Conservation (phyloP, 805 yeast genomes). For the Candida ovalis region DNA sequence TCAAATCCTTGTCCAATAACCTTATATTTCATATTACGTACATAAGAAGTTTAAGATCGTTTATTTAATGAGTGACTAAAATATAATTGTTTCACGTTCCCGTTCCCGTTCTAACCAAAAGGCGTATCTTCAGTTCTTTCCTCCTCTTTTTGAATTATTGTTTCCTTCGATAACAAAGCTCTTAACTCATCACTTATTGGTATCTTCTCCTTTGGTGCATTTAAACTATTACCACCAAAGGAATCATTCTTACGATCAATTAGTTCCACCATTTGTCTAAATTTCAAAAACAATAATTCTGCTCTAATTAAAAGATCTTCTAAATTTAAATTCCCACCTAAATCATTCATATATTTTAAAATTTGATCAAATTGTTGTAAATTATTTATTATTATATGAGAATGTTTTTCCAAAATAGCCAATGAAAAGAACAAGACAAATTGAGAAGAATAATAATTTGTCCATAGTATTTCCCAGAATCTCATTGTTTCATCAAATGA, state of each 20-base stretch:
- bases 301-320: slow-evolving; percentile 78
- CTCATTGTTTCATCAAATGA: slow-evolving; percentile 69
- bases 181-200: slow-evolving; percentile 53
- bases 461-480: slow-evolving; percentile 93
- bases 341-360: slow-evolving; percentile 86
- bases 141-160: slow-evolving; percentile 51
- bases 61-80: too few relatives aligned
- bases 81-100: too few relatives aligned
- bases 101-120: slow-evolving; percentile 23
- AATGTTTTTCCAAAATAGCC: slow-evolving; percentile 85
- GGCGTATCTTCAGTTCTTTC: slow-evolving; percentile 30
- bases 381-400: slow-evolving; percentile 70
- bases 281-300: slow-evolving; percentile 77
- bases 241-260: slow-evolving; percentile 50
- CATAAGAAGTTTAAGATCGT: too few relatives aligned
- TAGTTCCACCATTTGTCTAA: slow-evolving; percentile 73
- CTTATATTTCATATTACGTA: too few relatives aligned
- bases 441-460: slow-evolving; percentile 82
- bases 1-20: too few relatives aligned
- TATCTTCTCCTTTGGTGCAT: slow-evolving; percentile 1
- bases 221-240: slow-evolving; percentile 14
- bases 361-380: slow-evolving; percentile 84
- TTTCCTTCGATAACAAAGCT: slow-evolving; percentile 52
- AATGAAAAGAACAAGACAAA: slow-evolving; percentile 84
- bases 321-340: slow-evolving; percentile 70